Evolutionary conservation across 352 stramenopile genomes (phyloP).

Genomic region (Pythium pectinolyticum): DNA sequence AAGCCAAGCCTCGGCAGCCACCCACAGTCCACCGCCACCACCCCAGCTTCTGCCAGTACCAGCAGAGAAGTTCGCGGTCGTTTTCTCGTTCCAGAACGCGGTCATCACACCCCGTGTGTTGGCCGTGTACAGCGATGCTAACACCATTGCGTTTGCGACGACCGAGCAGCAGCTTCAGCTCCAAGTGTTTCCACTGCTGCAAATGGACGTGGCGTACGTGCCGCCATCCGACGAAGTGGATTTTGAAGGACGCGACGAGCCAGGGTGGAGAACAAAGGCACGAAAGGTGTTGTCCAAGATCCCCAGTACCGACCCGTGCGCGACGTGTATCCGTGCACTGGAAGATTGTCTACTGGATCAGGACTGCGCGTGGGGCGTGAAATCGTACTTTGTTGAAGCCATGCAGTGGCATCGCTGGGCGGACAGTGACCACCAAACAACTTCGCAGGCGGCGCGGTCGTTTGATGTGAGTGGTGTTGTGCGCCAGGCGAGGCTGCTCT

Average conservation of each 20-base stretch:
- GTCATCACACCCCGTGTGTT: neutral
- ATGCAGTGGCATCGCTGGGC: neutral
- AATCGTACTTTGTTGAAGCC: conserved; percentile 1
- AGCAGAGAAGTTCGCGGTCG: neutral
- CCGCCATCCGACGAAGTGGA: neutral
- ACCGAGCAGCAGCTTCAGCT: neutral
- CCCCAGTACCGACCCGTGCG: neutral
- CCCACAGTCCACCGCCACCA: too few relatives aligned
- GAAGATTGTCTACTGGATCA: neutral
- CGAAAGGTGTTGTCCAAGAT: neutral
- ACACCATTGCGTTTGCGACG: neutral
- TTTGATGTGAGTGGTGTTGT: neutral
- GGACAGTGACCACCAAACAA: too few relatives aligned
- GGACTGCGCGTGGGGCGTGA: neutral
- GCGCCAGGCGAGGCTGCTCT: neutral
- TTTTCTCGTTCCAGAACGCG: neutral
- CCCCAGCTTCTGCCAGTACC: neutral
- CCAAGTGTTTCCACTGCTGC: neutral
- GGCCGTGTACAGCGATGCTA: neutral
- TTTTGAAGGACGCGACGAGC: neutral
- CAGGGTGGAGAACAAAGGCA: neutral
- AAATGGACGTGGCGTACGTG: neutral
- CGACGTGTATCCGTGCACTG: neutral
- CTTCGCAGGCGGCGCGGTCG: neutral
- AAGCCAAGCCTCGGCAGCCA: too few relatives aligned